Percentiles rank a stretch among this genome's conserved stretches.
Evolutionary conservation across 257 asterid species (phyloP).

Genomic region (Striga asiatica): DNA sequence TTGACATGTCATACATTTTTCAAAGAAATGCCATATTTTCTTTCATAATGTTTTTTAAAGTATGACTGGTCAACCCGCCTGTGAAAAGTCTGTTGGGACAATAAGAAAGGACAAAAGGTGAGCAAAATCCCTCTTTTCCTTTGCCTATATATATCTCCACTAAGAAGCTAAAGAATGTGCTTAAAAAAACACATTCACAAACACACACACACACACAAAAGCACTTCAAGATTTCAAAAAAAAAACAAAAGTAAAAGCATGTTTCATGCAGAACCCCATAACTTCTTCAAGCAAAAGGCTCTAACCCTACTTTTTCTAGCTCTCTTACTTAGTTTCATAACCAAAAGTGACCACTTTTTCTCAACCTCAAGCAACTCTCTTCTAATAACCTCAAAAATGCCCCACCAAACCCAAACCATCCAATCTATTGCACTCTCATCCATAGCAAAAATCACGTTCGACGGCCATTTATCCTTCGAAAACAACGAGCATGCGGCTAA

Average conservation of each 20-base stretch:
- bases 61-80: no score
- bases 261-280: constrained; percentile 18
- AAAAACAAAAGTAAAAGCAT: constrained; percentile 12
- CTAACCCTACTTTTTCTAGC: constrained; percentile 30
- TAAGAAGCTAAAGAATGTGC: not conserved
- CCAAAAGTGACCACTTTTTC: constrained; percentile 27
- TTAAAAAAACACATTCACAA: not conserved
- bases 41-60: no score
- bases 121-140: constrained; percentile 10
- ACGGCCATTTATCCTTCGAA: constrained; percentile 44
- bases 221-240: not conserved
- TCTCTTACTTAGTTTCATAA: constrained; percentile 34
- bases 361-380: constrained; percentile 30
- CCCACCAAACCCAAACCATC: constrained; percentile 21
- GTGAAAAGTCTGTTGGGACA: constrained; percentile 18
- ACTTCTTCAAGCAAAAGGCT: constrained; percentile 28
- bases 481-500: constrained; percentile 42
- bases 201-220: constrained; percentile 2
- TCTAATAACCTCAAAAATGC: constrained; percentile 18
- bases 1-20: no score
- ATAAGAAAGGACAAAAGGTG: constrained; percentile 9
- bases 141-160: constrained; percentile 17
- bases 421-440: constrained; percentile 26
- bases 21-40: no score
- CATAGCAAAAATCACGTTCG: constrained; percentile 29